Conservation (phyloP, 2,329 filamentous ascomycete species). For the Colletotrichum coccodes region DNA sequence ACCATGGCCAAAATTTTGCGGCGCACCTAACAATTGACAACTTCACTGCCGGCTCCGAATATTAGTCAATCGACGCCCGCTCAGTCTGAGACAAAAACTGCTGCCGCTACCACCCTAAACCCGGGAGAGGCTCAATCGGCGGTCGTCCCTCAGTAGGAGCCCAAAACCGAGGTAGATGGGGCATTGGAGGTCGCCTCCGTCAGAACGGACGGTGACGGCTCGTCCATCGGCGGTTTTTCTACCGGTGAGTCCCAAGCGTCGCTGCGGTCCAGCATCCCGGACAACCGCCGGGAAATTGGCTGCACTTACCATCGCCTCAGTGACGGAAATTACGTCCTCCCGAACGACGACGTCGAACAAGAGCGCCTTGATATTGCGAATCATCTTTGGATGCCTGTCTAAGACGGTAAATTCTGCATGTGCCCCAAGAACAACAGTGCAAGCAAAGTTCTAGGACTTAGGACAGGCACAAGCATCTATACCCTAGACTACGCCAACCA, state of each 20-base stretch:
- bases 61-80: no score
- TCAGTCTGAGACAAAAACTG: no score
- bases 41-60: no score
- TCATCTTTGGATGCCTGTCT: constrained; percentile 59
- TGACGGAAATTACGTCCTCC: constrained; percentile 42
- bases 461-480: constrained; percentile 42
- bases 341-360: constrained; percentile 55
- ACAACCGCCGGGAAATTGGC: constrained; percentile 28
- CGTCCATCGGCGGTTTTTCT: neutral
- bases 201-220: no score
- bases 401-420: constrained; percentile 51
- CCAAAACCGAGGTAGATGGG: no score
- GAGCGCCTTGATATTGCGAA: constrained; percentile 67
- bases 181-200: no score
- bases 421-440: constrained; percentile 26
- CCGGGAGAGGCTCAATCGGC: no score
- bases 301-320: constrained; percentile 26
- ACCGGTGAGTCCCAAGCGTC: neutral
- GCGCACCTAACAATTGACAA: no score
- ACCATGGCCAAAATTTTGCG: no score
- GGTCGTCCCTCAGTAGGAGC: no score
- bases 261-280: constrained; percentile 8
- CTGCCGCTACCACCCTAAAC: no score
- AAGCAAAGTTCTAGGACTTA: constrained; percentile 36
- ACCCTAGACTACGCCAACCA: constrained; percentile 53